phyloP scores from a whole-genome alignment of 2,329 filamentous ascomycete genomes.

The Sphaerulina musiva region DNA sequence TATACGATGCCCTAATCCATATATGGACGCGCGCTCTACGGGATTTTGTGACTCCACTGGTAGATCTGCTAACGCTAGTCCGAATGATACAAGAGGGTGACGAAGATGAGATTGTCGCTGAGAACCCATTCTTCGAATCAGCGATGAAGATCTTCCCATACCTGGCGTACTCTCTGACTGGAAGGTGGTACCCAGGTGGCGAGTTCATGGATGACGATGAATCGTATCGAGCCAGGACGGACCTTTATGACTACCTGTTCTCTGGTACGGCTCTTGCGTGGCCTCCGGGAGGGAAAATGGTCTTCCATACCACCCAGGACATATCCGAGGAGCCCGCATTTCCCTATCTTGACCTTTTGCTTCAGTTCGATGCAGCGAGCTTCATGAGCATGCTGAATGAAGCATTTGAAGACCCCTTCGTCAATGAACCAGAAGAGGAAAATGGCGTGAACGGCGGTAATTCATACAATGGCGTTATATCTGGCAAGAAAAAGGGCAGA shows the following conservation, averaged over 20 bases:
- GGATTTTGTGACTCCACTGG: constrained; percentile 86
- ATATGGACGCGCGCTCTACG: constrained; percentile 88
- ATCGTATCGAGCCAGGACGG: constrained; percentile 70
- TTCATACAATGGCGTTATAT: constrained; percentile 23
- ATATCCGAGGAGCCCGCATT: constrained; percentile 64
- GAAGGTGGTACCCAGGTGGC: constrained; percentile 84
- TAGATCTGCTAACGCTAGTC: constrained; percentile 66
- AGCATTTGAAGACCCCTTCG: constrained; percentile 88
- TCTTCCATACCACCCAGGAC: constrained; percentile 55
- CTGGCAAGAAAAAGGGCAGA: constrained; percentile 55
- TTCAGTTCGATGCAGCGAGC: constrained; percentile 83
- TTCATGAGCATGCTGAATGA: constrained; percentile 95
- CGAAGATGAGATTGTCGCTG: constrained; percentile 49
- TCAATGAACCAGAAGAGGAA: constrained; percentile 64
- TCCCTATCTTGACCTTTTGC: constrained; percentile 73
- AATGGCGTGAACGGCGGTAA: constrained; percentile 22
- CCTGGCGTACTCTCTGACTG: constrained; percentile 82
- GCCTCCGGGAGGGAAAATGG: constrained; percentile 58
- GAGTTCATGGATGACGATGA: constrained; percentile 65
- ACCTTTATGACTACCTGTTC: constrained; percentile 90
- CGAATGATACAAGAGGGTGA: constrained; percentile 49
- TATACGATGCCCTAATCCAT: constrained; percentile 94
- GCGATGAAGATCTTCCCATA: constrained; percentile 93
- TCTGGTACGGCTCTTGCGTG: constrained; percentile 71
- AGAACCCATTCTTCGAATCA: constrained; percentile 52